Evolutionary conservation across 192 early-diverging fungal genomes (phyloP).

Genomic region (Umbelopsis sp.): DNA sequence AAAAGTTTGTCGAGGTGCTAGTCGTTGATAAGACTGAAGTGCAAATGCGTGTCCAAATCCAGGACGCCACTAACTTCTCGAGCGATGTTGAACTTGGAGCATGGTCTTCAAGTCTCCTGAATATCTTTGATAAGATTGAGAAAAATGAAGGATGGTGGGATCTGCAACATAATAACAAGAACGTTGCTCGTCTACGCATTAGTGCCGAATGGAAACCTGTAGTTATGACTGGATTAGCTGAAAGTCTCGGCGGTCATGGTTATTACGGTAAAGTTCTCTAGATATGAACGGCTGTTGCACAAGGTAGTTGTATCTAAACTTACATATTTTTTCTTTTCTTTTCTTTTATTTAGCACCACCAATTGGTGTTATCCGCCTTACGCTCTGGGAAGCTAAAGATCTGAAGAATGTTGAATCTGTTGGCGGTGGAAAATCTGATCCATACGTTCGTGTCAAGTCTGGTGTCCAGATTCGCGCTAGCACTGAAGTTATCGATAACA

Average conservation of each 20-base stretch:
- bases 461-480: constrained; percentile 58
- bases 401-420: constrained; percentile 76
- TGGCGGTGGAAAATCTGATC: constrained; percentile 72
- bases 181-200: constrained; percentile 30
- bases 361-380: constrained; percentile 72
- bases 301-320: too few relatives aligned
- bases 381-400: constrained; percentile 66
- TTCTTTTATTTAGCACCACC: constrained; percentile 44
- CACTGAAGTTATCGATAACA: constrained; percentile 71
- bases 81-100: constrained; percentile 38
- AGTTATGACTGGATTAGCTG: constrained; percentile 53
- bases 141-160: constrained; percentile 35
- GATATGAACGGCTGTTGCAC: neutral
- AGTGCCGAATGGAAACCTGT: constrained; percentile 68
- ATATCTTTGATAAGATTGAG: constrained; percentile 30
- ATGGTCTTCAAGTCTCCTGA: constrained; percentile 31
- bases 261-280: constrained; percentile 18
- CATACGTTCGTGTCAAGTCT: constrained; percentile 71
- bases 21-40: constrained; percentile 65
- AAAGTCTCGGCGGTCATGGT: constrained; percentile 4
- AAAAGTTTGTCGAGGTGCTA: constrained; percentile 64
- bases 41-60: constrained; percentile 58
- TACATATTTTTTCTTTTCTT: too few relatives aligned
- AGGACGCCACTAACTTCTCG: constrained; percentile 50
- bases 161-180: constrained; percentile 9